Base-by-base conservation (phyloP, 1,139 yeast genomes). In the Yarrowia galli region DNA sequence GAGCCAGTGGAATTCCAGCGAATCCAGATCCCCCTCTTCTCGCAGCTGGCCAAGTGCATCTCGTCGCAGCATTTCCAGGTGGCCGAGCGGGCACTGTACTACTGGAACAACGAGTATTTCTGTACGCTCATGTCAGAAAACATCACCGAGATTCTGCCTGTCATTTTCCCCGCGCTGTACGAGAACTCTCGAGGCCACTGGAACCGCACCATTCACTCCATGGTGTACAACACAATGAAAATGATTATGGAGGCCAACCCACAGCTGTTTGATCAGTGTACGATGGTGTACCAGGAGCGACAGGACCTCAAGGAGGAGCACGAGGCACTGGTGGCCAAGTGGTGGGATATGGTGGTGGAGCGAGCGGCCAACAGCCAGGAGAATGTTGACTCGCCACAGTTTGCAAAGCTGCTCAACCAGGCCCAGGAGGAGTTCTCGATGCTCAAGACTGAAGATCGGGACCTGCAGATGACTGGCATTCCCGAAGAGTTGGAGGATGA, bases 61-160 rank as follows among this genome's bases (percentile, higher is more conserved):
- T 86, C 97, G 35, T 91, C 97, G 3, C 92, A 97, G 32, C 99
- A 95, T 81, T 96, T 95, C 82, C 99, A 96, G 82, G 98, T 95
- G 35, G 91, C 97, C 71, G 99, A 95, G 79, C 92, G 96, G 73
- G 97, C 96, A 0, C 84, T 95, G 69, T 91, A 95, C 76, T 92
- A 88, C 78, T 96, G 98, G 96, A 90, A 91, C 73, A 95, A 95
- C 78, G 99, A 95, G 76, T 93, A 91, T 80, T 93, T 95, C 77
- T 86, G 95, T 73, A 89, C 93, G 51, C 81, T 95, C 72, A 92
- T 96, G 65, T 91, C 96, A 36, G 98, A 95, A 75, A 84, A 84
- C 74, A 95, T 97, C 15, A 97, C 92, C 74, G 95, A 91, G 51
- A 93, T 95, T 67, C 81, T 95, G 73, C 99, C 99, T 25, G 92